phyloP scores from a whole-genome alignment of 2,329 filamentous ascomycete species.

The Aspergillus aculeatinus region DNA sequence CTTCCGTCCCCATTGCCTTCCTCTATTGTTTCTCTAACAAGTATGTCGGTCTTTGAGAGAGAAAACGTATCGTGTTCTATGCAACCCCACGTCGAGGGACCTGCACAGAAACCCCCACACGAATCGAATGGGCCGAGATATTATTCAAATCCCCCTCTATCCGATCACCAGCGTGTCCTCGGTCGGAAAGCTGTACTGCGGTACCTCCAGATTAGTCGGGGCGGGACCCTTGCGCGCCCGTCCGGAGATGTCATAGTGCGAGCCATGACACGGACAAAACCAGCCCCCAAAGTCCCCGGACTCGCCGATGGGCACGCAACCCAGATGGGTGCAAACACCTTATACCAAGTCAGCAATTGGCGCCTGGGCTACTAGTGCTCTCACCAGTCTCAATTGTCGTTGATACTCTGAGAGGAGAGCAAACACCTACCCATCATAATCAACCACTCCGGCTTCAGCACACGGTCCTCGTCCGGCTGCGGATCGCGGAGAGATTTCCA shows the following conservation, averaged over 20 bases:
- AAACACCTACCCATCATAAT: conserved; percentile 80
- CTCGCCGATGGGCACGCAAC: conserved; percentile 98
- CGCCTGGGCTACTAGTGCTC: not conserved
- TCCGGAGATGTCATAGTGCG: conserved; percentile 99
- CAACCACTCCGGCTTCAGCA: conserved; percentile 98
- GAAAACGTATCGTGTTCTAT: not conserved
- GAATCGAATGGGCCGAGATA: not conserved
- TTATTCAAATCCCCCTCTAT: conserved; percentile 55
- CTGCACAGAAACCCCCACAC: not conserved
- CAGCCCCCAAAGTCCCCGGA: conserved; percentile 97
- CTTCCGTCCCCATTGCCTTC: too few species aligned
- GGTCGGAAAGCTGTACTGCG: conserved; percentile 86
- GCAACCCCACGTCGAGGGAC: not conserved
- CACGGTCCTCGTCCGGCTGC: conserved; percentile 84
- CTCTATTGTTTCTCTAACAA: too few species aligned
- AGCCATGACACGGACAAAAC: conserved; percentile 99
- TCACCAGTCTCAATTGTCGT: conserved; percentile 13
- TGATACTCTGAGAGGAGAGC: too few species aligned
- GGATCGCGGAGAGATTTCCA: conserved; percentile 84
- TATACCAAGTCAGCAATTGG: too few species aligned
- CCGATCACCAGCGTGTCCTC: conserved; percentile 88
- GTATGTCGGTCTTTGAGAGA: too few species aligned
- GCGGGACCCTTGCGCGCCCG: conserved; percentile 97
- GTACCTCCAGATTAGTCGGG: conserved; percentile 95
- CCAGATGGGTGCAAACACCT: conserved; percentile 98